Evolutionary conservation across 2,329 filamentous ascomycete genomes (phyloP).

Genomic region (Ophiostoma novo-ulmi): DNA sequence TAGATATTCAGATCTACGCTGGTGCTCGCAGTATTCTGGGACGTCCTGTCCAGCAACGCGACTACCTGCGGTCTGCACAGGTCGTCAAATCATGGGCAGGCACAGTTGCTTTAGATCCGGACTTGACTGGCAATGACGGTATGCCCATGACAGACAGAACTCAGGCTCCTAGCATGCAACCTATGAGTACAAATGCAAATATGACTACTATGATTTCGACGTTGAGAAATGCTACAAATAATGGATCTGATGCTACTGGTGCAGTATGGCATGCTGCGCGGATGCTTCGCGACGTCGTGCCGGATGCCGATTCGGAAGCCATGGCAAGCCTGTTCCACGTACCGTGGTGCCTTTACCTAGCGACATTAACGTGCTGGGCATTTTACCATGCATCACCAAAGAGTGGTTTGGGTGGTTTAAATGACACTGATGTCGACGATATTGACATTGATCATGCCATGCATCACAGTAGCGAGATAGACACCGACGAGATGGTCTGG

Average conservation of each 20-base stretch:
- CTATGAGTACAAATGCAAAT: background rate
- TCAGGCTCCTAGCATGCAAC: background rate
- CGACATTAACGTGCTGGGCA: conserved; percentile 26
- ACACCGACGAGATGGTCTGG: conserved; percentile 26
- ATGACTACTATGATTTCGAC: background rate
- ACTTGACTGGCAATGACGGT: background rate
- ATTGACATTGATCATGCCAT: background rate
- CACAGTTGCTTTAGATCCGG: background rate
- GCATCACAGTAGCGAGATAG: background rate
- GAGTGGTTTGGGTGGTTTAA: background rate
- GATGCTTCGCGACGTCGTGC: conserved; percentile 22
- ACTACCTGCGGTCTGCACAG: conserved; percentile 26
- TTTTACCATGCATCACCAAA: conserved; percentile 23
- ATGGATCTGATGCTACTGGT: background rate
- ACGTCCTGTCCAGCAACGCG: conserved; percentile 24
- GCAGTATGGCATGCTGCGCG: conserved; percentile 25
- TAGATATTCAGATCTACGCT: conserved; percentile 28
- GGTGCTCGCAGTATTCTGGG: conserved; percentile 27
- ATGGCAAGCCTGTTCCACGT: conserved; percentile 26
- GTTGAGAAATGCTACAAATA: background rate
- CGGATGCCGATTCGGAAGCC: conserved; percentile 22
- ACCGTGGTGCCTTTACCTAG: conserved; percentile 27
- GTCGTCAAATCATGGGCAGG: conserved; percentile 25
- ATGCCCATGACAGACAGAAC: background rate
- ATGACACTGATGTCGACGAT: background rate